These are phyloP conservation scores for Stenogyne calaminthoides DNA, from an alignment of 305 asterid genomes.

Conservation along the genomic window DNA sequence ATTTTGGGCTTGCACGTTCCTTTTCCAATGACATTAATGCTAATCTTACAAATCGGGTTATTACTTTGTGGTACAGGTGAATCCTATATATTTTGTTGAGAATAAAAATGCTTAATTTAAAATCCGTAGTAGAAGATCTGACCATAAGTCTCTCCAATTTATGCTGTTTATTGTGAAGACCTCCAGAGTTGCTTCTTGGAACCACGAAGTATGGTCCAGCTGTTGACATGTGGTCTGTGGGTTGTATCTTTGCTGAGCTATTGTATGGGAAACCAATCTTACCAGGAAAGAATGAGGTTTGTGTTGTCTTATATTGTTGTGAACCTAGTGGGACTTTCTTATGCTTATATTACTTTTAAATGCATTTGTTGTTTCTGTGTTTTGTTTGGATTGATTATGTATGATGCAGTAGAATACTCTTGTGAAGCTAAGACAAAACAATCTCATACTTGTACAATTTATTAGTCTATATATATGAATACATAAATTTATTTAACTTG, in stretches of 20 bases:
- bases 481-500: not conserved
- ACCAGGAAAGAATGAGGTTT: constrained; percentile 88
- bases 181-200: constrained; percentile 97
- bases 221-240: constrained; percentile 99
- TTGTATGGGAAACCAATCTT: constrained; percentile 84
- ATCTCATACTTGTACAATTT: not conserved
- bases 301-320: constrained; percentile 23
- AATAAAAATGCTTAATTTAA: not conserved
- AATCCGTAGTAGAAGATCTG: constrained; percentile 7
- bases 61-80: constrained; percentile 97
- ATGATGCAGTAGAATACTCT: not conserved
- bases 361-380: constrained; percentile 9
- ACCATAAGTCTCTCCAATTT: constrained; percentile 25
- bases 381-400: not conserved
- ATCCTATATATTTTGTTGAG: constrained; percentile 17
- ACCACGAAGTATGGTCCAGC: constrained; percentile 96
- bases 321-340: constrained; percentile 22
- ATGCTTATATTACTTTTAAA: constrained; percentile 19
- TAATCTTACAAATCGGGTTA: constrained; percentile 90
- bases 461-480: not conserved
- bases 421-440: not conserved
- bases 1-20: constrained; percentile 92
- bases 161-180: constrained; percentile 47
- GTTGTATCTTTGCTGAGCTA: constrained; percentile 97
- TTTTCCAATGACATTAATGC: constrained; percentile 77